Evolutionary conservation across 2,329 filamentous ascomycete genomes (phyloP).

Genomic region (Fusarium paranaense): DNA sequence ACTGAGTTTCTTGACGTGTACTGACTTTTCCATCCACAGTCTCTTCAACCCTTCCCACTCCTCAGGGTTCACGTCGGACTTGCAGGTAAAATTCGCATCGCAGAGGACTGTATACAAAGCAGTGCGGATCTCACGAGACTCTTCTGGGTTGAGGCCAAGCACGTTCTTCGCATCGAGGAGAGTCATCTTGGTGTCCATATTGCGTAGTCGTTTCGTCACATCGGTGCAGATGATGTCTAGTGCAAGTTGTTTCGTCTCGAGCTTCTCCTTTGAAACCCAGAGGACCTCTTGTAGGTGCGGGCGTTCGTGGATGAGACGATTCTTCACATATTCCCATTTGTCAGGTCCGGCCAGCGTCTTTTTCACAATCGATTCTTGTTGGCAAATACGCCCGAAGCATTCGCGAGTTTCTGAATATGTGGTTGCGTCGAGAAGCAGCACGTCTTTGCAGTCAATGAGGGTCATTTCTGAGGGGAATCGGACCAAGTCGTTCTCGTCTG

Average conservation of each 20-base stretch:
- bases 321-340: slow-evolving; percentile 78
- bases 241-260: slow-evolving; percentile 74
- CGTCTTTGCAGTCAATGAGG: slow-evolving; percentile 80
- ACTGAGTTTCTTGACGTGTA: slow-evolving; percentile 65
- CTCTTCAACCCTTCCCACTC: slow-evolving; percentile 79
- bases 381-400: slow-evolving; percentile 77
- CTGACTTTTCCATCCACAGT: slow-evolving; percentile 72
- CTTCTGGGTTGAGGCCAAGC: slow-evolving; percentile 57
- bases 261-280: slow-evolving; percentile 66
- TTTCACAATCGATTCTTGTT: slow-evolving; percentile 74
- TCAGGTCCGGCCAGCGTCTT: slow-evolving; percentile 81
- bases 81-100: slow-evolving; percentile 76
- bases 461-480: slow-evolving; percentile 87
- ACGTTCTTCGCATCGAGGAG: slow-evolving; percentile 79
- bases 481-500: slow-evolving; percentile 75
- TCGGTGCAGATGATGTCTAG: slow-evolving; percentile 85
- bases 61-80: slow-evolving; percentile 76
- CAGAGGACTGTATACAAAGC: slow-evolving; percentile 75
- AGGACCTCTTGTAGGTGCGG: slow-evolving; percentile 73
- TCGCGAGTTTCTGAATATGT: slow-evolving; percentile 74
- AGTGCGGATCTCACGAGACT: slow-evolving; percentile 70
- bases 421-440: slow-evolving; percentile 71
- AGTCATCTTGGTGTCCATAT: slow-evolving; percentile 73
- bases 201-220: slow-evolving; percentile 82
- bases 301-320: slow-evolving; percentile 72